These are phyloP conservation scores for Termitomyces sp. DNA, from an alignment of 768 basidiomycete species.

Conservation along the genomic window DNA sequence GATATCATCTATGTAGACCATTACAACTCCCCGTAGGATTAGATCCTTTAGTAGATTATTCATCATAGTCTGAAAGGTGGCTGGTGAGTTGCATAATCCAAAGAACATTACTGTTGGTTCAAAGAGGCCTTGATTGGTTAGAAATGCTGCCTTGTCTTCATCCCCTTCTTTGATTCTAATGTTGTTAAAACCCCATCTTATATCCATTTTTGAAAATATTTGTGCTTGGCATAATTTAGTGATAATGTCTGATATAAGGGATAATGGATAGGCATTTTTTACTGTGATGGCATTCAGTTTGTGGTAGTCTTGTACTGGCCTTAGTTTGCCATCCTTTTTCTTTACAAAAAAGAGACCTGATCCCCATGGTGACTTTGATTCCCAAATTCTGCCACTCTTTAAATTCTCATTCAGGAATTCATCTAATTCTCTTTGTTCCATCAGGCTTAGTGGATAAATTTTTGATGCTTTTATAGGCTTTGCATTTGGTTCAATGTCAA, in stretches of 20 bases:
- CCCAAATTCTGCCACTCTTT: constrained; percentile 16
- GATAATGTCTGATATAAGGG: constrained; percentile 22
- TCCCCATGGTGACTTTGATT: constrained; percentile 17
- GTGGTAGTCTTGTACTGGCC: constrained; percentile 24
- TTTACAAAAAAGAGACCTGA: constrained; percentile 20
- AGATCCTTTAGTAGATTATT: constrained; percentile 28
- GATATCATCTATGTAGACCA: constrained; percentile 36
- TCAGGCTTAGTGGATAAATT: constrained; percentile 24
- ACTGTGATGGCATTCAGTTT: constrained; percentile 25
- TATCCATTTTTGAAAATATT: constrained; percentile 29
- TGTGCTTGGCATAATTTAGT: constrained; percentile 17
- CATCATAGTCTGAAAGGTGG: constrained; percentile 28
- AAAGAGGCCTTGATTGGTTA: not conserved
- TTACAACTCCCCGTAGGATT: constrained; percentile 14
- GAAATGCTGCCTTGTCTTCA: constrained; percentile 36
- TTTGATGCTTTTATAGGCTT: no score
- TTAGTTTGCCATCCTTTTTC: constrained; percentile 19
- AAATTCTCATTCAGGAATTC: constrained; percentile 23
- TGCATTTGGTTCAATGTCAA: no score
- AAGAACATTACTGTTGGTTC: constrained; percentile 31
- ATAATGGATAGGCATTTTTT: constrained; percentile 25
- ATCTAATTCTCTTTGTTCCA: constrained; percentile 23
- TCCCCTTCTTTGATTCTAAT: no score
- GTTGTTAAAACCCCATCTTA: no score
- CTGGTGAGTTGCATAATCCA: constrained; percentile 23